A percentile compares a stretch with the other conserved stretches of the same genome.
phyloP scores from a whole-genome alignment of 768 basidiomycete genomes.

The Boletus pseudo-olivaceus region DNA sequence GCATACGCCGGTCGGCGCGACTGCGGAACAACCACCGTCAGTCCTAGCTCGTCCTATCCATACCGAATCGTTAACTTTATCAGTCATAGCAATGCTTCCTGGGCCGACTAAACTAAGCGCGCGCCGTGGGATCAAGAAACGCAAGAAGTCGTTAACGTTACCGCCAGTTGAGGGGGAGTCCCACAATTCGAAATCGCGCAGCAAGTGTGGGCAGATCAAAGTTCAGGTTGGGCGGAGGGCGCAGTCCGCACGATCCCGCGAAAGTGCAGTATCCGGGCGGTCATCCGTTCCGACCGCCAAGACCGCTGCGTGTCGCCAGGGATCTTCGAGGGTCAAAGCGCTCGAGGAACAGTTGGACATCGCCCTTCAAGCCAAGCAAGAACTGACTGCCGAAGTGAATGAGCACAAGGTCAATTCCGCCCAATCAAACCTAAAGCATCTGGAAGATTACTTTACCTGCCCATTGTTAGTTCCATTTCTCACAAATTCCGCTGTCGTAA shows the following conservation, averaged over 20 bases:
- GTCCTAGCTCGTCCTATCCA: constrained; percentile 3
- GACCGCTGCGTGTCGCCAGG: constrained; percentile 31
- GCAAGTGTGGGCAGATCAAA: constrained; percentile 10
- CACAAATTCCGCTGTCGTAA: constrained; percentile 4
- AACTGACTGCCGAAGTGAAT: constrained; percentile 39
- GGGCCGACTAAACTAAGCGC: background rate
- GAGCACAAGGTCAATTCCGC: constrained; percentile 33
- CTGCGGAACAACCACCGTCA: constrained; percentile 11
- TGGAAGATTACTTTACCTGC: constrained; percentile 66
- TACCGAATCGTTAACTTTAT: constrained; percentile 1
- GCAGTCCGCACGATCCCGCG: background rate
- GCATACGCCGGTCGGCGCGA: constrained; percentile 24
- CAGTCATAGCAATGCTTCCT: constrained; percentile 6
- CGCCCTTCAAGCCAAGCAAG: constrained; percentile 40
- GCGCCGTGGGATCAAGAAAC: constrained; percentile 7
- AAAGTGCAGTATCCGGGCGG: background rate
- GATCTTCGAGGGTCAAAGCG: constrained; percentile 36
- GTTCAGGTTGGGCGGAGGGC: background rate
- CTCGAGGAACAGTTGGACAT: constrained; percentile 40
- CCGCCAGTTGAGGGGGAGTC: background rate
- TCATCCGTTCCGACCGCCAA: background rate
- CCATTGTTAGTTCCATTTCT: constrained; percentile 44
- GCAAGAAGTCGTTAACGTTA: background rate
- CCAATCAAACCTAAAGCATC: constrained; percentile 43
- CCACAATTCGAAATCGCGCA: constrained; percentile 7